Base-by-base conservation (phyloP, 164 flowering plant species). In the Piper betle region DNA sequence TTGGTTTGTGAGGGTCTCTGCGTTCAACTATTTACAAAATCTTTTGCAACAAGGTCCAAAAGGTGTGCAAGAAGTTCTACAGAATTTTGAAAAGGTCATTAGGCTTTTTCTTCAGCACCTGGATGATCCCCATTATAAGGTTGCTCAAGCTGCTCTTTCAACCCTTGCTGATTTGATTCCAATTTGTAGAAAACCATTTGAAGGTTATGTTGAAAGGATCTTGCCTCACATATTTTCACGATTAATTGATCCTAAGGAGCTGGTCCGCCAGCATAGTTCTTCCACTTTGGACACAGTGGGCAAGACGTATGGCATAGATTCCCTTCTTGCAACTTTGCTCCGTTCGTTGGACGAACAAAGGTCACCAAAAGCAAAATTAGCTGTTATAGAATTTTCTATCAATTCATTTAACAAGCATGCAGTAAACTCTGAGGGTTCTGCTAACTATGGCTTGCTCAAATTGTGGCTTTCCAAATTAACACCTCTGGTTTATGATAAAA, bases 81-180 rank as follows among this genome's bases (percentile, higher is more conserved):
- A 82, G 75, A 86, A 78, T 77, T 91, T 94, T 69, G 99, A 91
- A 80, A 94, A 91, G 78, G 96, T 94, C 37, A 94, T 94, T 97
- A 94, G 91, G 71, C 68, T 94, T 71, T 88, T 91, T 76, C 87
- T 91, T 70, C 91, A 82, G 74, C 99, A 94, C 60, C 78, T 94
- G 78, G 99, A 94, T 75, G 99, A 94, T 77, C 97, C 99, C 55
- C 99, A 94, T 67, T 96, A 94, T 72, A 94, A 94, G 81, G 99
- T 94, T 69, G 97, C 99, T 50, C 99, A 94, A 66, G 99, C 99
- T 59, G 97, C 97, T 66, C 95, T 94, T 60, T 80, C 87, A 50
- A 79, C 96, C 16, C 93, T 94, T 48, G 83, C 96, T 25, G 99
- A 94, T 68, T 80, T 91, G 50, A 85, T 94, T 66, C 96, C 96